phyloP scores from a whole-genome alignment of 129 eudicot species.

The Mikania micrantha region DNA sequence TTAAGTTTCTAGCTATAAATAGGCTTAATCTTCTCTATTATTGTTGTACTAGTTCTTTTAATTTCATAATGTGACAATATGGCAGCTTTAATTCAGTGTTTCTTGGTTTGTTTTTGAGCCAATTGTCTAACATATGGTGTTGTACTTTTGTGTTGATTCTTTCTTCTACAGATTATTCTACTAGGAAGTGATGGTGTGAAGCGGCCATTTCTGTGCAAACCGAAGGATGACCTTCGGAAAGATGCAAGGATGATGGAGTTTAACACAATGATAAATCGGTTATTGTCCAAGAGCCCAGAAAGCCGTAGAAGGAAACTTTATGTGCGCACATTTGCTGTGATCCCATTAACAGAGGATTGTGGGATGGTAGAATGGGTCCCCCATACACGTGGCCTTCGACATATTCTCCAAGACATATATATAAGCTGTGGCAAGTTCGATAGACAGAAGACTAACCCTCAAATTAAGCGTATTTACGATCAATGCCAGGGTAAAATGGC shows the following conservation, averaged over 20 bases:
- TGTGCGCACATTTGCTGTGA: slow-evolving; percentile 88
- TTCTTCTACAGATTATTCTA: slow-evolving; percentile 59
- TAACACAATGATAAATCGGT: slow-evolving; percentile 92
- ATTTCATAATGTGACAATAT: too few species aligned
- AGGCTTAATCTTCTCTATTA: too few species aligned
- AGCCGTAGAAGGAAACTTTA: slow-evolving; percentile 95
- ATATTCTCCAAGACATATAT: slow-evolving; percentile 95
- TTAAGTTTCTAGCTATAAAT: too few species aligned
- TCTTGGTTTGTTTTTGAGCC: too few species aligned
- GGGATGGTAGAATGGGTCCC: slow-evolving; percentile 99
- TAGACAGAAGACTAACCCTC: slow-evolving; percentile 84
- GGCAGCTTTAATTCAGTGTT: too few species aligned
- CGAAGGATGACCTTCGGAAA: slow-evolving; percentile 95
- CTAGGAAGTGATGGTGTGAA: slow-evolving; percentile 87
- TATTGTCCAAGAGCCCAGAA: slow-evolving; percentile 80
- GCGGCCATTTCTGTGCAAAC: slow-evolving; percentile 93
- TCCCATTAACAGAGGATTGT: slow-evolving; percentile 95
- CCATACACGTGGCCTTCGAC: slow-evolving; percentile 97
- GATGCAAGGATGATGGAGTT: slow-evolving; percentile 99
- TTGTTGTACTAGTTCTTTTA: too few species aligned
- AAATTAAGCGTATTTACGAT: slow-evolving; percentile 88
- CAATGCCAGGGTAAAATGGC: slow-evolving; percentile 77
- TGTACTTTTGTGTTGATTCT: slow-evolving; percentile 20
- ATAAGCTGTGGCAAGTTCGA: slow-evolving; percentile 94
- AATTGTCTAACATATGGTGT: too few species aligned